Conservation (phyloP, 2,329 filamentous ascomycete species). For the Diplodia corticola region DNA sequence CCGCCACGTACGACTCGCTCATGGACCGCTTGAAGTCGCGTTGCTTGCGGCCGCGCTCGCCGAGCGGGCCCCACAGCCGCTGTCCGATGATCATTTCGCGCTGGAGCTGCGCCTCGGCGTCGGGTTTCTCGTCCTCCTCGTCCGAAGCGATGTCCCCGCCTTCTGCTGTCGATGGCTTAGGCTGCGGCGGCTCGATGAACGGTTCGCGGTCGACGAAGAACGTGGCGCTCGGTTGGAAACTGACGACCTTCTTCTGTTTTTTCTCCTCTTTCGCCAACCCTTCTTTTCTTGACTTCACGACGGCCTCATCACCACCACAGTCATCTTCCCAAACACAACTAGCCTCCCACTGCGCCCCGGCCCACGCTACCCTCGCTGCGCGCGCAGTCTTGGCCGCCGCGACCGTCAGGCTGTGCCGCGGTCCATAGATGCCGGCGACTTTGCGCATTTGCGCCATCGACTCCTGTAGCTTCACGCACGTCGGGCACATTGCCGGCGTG, state of each 20-base stretch:
- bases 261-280: neutral
- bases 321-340: neutral
- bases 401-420: neutral
- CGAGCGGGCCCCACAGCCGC: slow-evolving; percentile 9
- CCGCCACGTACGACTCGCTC: neutral
- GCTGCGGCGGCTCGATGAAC: neutral
- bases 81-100: neutral
- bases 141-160: neutral
- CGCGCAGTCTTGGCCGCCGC: neutral
- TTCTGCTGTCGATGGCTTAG: neutral
- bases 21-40: neutral
- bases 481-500: neutral
- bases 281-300: neutral
- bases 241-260: neutral
- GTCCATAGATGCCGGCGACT: slow-evolving; percentile 5
- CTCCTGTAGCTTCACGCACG: neutral
- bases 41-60: neutral
- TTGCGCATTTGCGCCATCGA: neutral
- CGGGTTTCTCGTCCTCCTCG: neutral
- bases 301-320: neutral
- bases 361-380: neutral
- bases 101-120: neutral
- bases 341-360: neutral
- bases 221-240: neutral
- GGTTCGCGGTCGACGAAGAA: neutral